phyloP scores from a whole-genome alignment of 23 red algal species.

The Gracilaria caudata region DNA sequence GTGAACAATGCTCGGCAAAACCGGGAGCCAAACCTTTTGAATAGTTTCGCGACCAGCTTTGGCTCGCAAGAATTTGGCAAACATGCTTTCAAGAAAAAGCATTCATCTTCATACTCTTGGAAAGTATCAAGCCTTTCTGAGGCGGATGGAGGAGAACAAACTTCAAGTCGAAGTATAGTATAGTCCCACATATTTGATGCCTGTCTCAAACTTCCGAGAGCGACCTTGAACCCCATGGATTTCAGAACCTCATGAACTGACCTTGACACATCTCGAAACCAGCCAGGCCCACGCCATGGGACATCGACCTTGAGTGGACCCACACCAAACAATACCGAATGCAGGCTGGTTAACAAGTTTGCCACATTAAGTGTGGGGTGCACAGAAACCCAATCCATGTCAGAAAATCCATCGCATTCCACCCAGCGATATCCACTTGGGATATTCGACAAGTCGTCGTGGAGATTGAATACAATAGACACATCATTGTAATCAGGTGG shows the following conservation, averaged over 20 bases:
- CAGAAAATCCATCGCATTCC: background rate
- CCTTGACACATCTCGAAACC: slow-evolving; percentile 3
- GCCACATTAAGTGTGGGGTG: background rate
- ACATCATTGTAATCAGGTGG: slow-evolving; percentile 10
- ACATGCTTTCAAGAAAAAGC: background rate
- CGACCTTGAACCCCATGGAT: background rate
- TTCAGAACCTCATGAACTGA: background rate
- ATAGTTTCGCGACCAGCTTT: background rate
- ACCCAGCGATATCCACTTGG: slow-evolving; percentile 6
- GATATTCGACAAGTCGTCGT: slow-evolving; percentile 1
- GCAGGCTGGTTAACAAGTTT: background rate
- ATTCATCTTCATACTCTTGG: background rate
- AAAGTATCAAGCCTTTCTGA: background rate
- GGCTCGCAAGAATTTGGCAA: background rate
- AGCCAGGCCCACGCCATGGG: background rate
- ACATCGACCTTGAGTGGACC: background rate
- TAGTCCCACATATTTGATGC: slow-evolving; percentile 16
- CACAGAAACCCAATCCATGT: background rate
- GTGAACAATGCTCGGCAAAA: background rate
- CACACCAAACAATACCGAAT: background rate
- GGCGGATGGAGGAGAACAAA: background rate
- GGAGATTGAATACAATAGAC: background rate
- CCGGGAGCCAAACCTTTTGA: background rate
- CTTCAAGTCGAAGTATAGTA: background rate
- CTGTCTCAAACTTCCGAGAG: background rate